Evolutionary conservation across 2,329 filamentous ascomycete species (phyloP), one percentile per base, ranked within the genome.

Genomic region (Xylariaceae sp.): DNA sequence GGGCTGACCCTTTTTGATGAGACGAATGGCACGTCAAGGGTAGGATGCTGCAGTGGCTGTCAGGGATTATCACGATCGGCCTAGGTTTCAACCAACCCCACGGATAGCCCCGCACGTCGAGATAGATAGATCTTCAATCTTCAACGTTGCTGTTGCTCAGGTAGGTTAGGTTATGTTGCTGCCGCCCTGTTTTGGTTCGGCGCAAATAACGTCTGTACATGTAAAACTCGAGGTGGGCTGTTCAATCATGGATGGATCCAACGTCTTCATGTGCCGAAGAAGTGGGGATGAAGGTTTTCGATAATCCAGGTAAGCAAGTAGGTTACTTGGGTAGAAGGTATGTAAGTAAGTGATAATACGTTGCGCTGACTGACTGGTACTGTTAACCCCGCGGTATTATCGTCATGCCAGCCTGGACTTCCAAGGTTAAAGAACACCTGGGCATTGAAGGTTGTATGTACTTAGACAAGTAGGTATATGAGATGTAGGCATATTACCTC

Each of bases 91-190:
- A 58, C 59, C 61, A 60, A 64, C 61, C 59, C 61, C 61, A 64
- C 61, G 61, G 61, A 62, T 62, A 64, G 61, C 61, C 61, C 61
- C 61, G 61, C 61, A 64, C 52, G 41, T 37, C 59, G 62, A 54
- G 46, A 54, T 59, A 61, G 32, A 37, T 37, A 64, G 61, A 64
- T 64, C 61, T 64, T 64, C 61, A 64, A 64, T 64, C 61, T 64
- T 64, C 61, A 64, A 59, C 54, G 57, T 54, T 64, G 50, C 55
- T 50, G 50, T 57, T 57, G 32, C 32, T 51, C 55, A 48, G 59
- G 45, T 52, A 48, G 43, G 19, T 18, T 21, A 21, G 20, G 14
- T 18, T 21, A 21, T 6, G 14, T 26, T 20, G 21, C 43, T 44
- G 14, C 20, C 14, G 20, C 14, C 19, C 20, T 44, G 43, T 44